These are phyloP conservation scores for Capsicum pubescens DNA, from an alignment of 257 asterid species.

Conservation along the genomic window DNA sequence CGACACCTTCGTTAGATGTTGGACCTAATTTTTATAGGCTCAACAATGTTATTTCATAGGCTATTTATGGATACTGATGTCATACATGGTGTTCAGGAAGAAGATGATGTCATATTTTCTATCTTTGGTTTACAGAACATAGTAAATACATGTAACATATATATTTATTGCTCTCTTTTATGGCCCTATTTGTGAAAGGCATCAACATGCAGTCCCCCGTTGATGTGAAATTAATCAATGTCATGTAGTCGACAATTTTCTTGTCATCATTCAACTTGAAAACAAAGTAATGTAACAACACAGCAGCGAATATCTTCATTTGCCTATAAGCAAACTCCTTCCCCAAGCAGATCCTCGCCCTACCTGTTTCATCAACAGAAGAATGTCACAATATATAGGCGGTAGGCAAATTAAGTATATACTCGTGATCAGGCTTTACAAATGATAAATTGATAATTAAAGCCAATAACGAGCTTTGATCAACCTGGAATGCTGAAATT, in stretches of 20 bases:
- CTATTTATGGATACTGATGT: background rate
- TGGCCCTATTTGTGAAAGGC: slow-evolving; percentile 21
- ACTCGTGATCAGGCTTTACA: background rate
- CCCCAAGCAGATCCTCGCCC: slow-evolving; percentile 59
- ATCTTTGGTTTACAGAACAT: no score
- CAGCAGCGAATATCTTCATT: slow-evolving; percentile 64
- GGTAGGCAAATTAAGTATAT: background rate
- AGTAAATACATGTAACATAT: no score
- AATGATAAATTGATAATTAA: background rate
- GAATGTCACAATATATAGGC: background rate
- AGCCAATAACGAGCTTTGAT: no score
- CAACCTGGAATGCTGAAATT: no score
- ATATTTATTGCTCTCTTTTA: background rate
- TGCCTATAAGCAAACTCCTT: slow-evolving; percentile 65
- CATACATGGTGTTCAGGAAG: background rate
- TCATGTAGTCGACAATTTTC: slow-evolving; percentile 49
- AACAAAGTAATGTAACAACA: slow-evolving; percentile 44
- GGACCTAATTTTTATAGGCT: background rate
- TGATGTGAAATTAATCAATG: slow-evolving; percentile 61
- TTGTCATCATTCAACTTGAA: slow-evolving; percentile 49
- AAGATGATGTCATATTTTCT: no score
- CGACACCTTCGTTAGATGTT: background rate
- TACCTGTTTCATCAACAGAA: slow-evolving; percentile 46
- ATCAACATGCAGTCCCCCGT: slow-evolving; percentile 53
- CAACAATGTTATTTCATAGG: background rate